Conservation (phyloP, 148 eudicot species). For the Cornus controversa region DNA sequence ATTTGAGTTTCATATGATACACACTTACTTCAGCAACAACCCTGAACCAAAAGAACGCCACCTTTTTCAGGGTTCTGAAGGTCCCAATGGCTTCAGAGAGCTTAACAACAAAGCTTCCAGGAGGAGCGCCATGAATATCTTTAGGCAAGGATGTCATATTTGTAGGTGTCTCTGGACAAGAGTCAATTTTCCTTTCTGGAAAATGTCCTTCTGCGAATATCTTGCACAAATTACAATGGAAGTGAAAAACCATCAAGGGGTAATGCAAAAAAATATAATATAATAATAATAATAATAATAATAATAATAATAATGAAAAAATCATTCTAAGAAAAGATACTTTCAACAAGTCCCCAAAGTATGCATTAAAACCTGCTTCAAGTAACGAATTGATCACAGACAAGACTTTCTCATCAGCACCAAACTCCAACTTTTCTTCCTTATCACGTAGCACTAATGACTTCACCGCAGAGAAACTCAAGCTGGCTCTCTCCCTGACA, state of each 20-base stretch:
- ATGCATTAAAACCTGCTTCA: constrained; percentile 59
- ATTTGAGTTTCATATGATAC: not conserved
- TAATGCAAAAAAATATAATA: constrained; percentile 14
- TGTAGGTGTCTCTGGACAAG: constrained; percentile 40
- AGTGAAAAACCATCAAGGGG: constrained; percentile 56
- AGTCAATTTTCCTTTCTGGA: constrained; percentile 55
- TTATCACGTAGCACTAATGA: constrained; percentile 76
- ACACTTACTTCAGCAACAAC: constrained; percentile 82
- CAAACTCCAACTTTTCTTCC: constrained; percentile 68
- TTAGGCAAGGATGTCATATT: constrained; percentile 54
- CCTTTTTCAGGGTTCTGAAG: constrained; percentile 70
- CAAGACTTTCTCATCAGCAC: constrained; percentile 58
- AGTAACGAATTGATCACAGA: constrained; percentile 60
- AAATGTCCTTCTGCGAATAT: constrained; percentile 84
- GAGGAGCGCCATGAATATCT: constrained; percentile 90
- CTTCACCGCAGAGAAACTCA: constrained; percentile 71
- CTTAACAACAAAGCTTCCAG: constrained; percentile 68
- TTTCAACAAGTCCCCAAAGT: constrained; percentile 20
- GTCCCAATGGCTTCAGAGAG: constrained; percentile 90
- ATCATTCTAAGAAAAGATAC: not conserved
- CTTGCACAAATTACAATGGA: constrained; percentile 74
- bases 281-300: too few species aligned
- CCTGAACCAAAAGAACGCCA: constrained; percentile 79
- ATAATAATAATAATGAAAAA: not conserved
- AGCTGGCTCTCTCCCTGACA: constrained; percentile 71